These are phyloP conservation scores for Globisporangium barbulae DNA, from an alignment of 352 stramenopile genomes.

Conservation along the genomic window DNA sequence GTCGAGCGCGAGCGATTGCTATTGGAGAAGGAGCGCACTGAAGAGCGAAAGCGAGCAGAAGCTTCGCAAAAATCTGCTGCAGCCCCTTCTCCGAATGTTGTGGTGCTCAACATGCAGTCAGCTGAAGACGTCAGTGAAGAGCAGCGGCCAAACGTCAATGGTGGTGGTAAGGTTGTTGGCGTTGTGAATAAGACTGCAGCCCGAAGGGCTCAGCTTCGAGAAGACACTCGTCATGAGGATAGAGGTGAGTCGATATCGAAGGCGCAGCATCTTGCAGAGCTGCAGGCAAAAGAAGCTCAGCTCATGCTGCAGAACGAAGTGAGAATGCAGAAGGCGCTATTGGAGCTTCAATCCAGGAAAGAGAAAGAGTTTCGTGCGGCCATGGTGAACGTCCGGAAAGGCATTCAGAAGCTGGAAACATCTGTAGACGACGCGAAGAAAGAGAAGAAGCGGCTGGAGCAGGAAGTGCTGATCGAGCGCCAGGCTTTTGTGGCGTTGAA, in stretches of 20 bases:
- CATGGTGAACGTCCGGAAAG: constrained; percentile 72
- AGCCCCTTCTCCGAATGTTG: constrained; percentile 36
- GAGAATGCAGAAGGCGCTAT: constrained; percentile 42
- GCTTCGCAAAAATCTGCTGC: background rate
- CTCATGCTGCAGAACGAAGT: constrained; percentile 48
- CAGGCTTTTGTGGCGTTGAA: constrained; percentile 54
- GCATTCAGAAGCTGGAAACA: constrained; percentile 65
- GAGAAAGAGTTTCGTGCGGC: constrained; percentile 59
- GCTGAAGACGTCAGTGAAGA: constrained; percentile 36
- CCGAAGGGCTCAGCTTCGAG: constrained; percentile 10
- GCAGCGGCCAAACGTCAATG: constrained; percentile 18
- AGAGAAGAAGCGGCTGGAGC: constrained; percentile 51
- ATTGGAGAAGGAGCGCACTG: constrained; percentile 38
- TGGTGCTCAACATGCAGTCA: constrained; percentile 53
- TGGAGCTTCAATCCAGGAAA: constrained; percentile 64
- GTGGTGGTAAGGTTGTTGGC: constrained; percentile 20
- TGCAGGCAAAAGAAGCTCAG: constrained; percentile 52
- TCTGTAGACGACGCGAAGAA: constrained; percentile 41
- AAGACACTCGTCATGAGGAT: constrained; percentile 12
- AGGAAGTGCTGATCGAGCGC: constrained; percentile 45
- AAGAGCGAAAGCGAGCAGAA: constrained; percentile 26
- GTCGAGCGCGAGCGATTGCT: constrained; percentile 44
- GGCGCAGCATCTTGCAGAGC: constrained; percentile 54
- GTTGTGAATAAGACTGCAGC: constrained; percentile 17
- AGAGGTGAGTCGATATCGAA: constrained; percentile 31